Evolutionary conservation across 192 early-diverging fungal genomes (phyloP), one percentile per base, ranked within the genome.

Genomic region (Helicostylum pulchrum): DNA sequence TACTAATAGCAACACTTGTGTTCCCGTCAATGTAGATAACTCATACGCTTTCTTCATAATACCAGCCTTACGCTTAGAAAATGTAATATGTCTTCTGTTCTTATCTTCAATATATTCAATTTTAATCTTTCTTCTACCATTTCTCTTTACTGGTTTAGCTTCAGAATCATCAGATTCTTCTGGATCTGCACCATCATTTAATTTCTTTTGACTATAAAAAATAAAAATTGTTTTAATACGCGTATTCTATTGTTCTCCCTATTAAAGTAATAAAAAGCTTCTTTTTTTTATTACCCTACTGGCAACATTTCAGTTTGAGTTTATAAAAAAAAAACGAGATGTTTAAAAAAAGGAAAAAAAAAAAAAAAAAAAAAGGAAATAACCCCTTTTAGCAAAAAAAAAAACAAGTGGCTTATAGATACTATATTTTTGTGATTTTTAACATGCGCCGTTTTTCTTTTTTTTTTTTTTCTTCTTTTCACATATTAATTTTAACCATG

Each of bases 11-110:
- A 97, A 78, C 9, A 95, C 93, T 79, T 97, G 93, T 6, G 95
- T 97, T 49, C 95, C 95, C 6, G 95, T 97, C 65, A 97, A 80
- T 7, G 93, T 94, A 67, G 87, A 88, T 7, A 97, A 84, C 73
- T 97, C 95, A 67, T 91, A 95, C 5, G 94, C 95, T 88, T 97
- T 97, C 77, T 97, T 97, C 95, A 97, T 94, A 65, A 97, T 94
- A 52, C 95, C 95, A 7, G 93, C 90, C 67, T 94, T 95, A 68
- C 95, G 82, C 76, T 97, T 97, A 71, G 86, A 89, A 72, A 97
- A 95, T 2, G 95, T 95, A 68, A 95, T 94, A 62, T 94, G 93
- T 53, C 95, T 83, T 69, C 92, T 80, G 53, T 85, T 86, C 78
- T 94, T 94, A 75, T 95, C 95, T 53, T 93, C 88, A 55, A 97